Percentiles rank a stretch among this genome's conserved stretches.
Conservation (phyloP, 805 yeast genomes). For the Starmera quercuum region DNA sequence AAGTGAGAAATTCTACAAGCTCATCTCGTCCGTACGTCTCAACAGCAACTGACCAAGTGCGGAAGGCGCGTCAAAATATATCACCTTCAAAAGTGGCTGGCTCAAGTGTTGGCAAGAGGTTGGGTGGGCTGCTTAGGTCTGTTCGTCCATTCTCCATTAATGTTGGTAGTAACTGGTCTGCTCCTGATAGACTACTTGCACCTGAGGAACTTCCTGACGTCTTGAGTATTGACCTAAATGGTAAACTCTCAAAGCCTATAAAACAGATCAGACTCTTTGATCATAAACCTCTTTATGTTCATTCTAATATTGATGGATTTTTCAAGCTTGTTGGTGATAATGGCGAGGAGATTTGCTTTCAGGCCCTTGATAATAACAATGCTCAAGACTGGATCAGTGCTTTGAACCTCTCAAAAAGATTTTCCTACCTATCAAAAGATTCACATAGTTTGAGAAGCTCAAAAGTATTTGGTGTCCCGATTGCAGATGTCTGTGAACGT, state of each 20-base stretch:
- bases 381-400: slow-evolving; percentile 66
- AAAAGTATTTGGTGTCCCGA: slow-evolving; percentile 81
- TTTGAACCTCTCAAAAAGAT: slow-evolving; percentile 31
- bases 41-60: slow-evolving; percentile 9
- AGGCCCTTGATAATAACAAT: slow-evolving; percentile 54
- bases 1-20: slow-evolving; percentile 16
- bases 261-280: slow-evolving; percentile 37
- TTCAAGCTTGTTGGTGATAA: slow-evolving; percentile 37
- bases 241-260: slow-evolving; percentile 39
- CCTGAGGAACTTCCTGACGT: slow-evolving; percentile 55
- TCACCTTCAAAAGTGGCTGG: slow-evolving; percentile 16
- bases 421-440: slow-evolving; percentile 33
- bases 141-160: slow-evolving; percentile 56
- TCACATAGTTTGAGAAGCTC: slow-evolving; percentile 32
- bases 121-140: slow-evolving; percentile 52
- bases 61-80: slow-evolving; percentile 12
- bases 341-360: slow-evolving; percentile 55
- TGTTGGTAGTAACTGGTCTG: slow-evolving; percentile 29
- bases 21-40: slow-evolving; percentile 3
- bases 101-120: slow-evolving; percentile 29
- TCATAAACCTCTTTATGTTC: slow-evolving; percentile 27
- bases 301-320: slow-evolving; percentile 30
- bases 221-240: slow-evolving; percentile 28
- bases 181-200: slow-evolving; percentile 38
- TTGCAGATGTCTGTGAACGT: slow-evolving; percentile 65